A percentile compares a stretch with the other conserved stretches of the same genome.
phyloP scores from a whole-genome alignment of 2,329 filamentous ascomycete genomes.

The Fusarium anguioides region DNA sequence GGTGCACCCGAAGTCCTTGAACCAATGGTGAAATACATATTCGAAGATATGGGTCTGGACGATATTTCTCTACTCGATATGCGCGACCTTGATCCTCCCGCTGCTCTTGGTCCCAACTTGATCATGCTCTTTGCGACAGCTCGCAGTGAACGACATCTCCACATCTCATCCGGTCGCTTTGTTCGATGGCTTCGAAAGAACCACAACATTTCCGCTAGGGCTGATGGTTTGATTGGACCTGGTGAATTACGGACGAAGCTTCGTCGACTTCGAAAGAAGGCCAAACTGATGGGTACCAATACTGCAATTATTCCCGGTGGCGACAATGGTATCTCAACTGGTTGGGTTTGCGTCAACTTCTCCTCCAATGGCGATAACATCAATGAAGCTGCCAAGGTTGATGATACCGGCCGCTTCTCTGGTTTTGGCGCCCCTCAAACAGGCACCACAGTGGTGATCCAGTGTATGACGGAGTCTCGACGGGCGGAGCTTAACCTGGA shows the following conservation, averaged over 20 bases:
- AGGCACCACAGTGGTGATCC: conserved; percentile 66
- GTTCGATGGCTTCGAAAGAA: conserved; percentile 84
- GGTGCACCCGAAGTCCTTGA: conserved; percentile 77
- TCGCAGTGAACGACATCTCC: conserved; percentile 91
- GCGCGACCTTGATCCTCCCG: conserved; percentile 83
- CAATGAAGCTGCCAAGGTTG: conserved; percentile 57
- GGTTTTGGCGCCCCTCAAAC: conserved; percentile 74
- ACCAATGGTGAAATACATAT: conserved; percentile 80
- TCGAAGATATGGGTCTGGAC: conserved; percentile 87
- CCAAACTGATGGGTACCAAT: conserved; percentile 81
- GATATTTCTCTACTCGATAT: conserved; percentile 84
- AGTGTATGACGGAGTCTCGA: conserved; percentile 67
- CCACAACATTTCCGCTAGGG: conserved; percentile 78
- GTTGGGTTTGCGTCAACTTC: conserved; percentile 96
- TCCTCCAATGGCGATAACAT: conserved; percentile 73
- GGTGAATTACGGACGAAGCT: conserved; percentile 93
- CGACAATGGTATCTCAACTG: conserved; percentile 90
- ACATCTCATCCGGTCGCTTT: conserved; percentile 89
- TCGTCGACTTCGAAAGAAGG: conserved; percentile 80
- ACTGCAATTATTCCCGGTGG: conserved; percentile 71
- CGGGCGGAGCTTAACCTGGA: conserved; percentile 66
- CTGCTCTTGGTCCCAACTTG: conserved; percentile 86
- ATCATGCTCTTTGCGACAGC: conserved; percentile 95
- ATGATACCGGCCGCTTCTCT: conserved; percentile 69
- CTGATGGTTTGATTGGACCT: conserved; percentile 88